Evolutionary conservation across 805 yeast genomes (phyloP).

Genomic region (Hermanozyma aechmeae): DNA sequence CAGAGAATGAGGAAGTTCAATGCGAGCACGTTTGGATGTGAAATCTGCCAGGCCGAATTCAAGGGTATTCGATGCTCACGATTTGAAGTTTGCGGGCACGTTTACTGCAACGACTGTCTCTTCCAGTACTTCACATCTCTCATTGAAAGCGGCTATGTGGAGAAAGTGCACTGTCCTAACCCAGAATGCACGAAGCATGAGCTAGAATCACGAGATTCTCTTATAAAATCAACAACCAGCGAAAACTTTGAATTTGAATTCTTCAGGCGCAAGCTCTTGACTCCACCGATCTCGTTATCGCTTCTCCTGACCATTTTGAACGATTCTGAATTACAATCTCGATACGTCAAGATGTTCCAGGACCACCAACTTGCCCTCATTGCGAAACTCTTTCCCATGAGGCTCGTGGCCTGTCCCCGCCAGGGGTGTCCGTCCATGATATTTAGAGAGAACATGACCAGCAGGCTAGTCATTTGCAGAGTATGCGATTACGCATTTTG

Average conservation of each 20-base stretch:
- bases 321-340: conserved; percentile 14
- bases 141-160: conserved; percentile 40
- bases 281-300: conserved; percentile 27
- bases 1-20: conserved; percentile 18
- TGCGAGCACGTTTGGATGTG: conserved; percentile 36
- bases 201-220: background rate
- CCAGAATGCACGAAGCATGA: conserved; percentile 32
- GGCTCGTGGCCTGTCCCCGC: conserved; percentile 45
- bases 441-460: conserved; percentile 37
- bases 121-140: conserved; percentile 12
- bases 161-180: conserved; percentile 50
- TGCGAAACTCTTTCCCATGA: conserved; percentile 34
- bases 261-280: conserved; percentile 30
- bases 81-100: conserved; percentile 17
- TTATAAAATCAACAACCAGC: background rate
- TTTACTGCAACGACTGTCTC: conserved; percentile 8
- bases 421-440: conserved; percentile 35
- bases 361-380: conserved; percentile 34
- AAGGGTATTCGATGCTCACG: conserved; percentile 34
- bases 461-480: conserved; percentile 39
- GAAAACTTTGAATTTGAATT: conserved; percentile 14
- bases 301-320: conserved; percentile 23
- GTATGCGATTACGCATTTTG: conserved; percentile 48
- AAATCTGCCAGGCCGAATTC: conserved; percentile 44
- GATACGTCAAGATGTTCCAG: conserved; percentile 31